Evolutionary conservation across 306 rosid genomes (phyloP).

Genomic region (Castanea crenata): DNA sequence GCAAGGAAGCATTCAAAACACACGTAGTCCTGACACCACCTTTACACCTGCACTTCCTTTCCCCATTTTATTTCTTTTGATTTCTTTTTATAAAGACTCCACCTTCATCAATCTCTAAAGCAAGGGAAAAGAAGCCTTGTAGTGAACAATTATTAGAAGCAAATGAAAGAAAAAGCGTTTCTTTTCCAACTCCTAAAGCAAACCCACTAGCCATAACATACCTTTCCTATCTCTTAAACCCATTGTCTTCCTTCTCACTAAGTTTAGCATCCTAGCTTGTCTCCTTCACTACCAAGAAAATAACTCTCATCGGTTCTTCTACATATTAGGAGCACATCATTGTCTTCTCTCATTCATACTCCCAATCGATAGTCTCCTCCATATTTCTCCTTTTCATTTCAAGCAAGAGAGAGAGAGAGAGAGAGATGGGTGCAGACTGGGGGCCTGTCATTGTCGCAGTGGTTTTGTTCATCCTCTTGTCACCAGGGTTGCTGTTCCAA

Average conservation of each 20-base stretch:
- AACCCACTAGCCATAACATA: constrained; percentile 52
- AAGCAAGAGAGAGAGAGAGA: not conserved
- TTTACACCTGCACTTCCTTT: constrained; percentile 41
- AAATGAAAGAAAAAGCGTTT: constrained; percentile 26
- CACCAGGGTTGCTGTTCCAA: constrained; percentile 89
- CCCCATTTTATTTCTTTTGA: constrained; percentile 15
- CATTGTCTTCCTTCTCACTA: constrained; percentile 52
- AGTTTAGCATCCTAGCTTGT: constrained; percentile 69
- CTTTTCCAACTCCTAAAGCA: constrained; percentile 53
- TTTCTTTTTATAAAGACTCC: constrained; percentile 27
- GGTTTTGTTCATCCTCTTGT: constrained; percentile 75
- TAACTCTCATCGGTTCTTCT: not conserved
- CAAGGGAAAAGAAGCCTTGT: constrained; percentile 19
- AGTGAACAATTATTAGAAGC: constrained; percentile 37
- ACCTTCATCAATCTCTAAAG: constrained; percentile 47
- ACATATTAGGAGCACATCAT: constrained; percentile 19
- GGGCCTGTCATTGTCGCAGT: constrained; percentile 81
- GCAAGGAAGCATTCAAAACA: constrained; percentile 20
- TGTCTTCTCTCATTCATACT: constrained; percentile 16
- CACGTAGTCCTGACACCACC: constrained; percentile 5
- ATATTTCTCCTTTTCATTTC: not conserved
- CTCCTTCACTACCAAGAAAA: constrained; percentile 80
- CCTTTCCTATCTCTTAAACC: constrained; percentile 65
- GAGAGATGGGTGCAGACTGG: constrained; percentile 81
- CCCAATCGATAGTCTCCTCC: not conserved